A percentile compares a stretch with the other conserved stretches of the same genome.
Conservation (phyloP, 2,329 filamentous ascomycete genomes). For the Penicillium vulpinum region DNA sequence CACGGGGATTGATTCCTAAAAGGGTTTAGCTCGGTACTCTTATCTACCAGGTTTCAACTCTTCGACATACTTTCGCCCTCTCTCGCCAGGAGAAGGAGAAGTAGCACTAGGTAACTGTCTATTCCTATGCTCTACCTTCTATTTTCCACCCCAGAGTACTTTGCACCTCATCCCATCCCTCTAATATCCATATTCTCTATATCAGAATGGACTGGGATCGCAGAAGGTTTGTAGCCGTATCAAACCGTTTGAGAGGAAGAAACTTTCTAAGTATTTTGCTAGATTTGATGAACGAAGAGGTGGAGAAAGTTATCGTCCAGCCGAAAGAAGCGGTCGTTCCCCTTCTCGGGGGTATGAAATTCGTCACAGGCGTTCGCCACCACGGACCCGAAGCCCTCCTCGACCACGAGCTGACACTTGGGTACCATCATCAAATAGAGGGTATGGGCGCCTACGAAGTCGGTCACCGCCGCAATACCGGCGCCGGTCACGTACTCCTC, state of each 20-base stretch:
- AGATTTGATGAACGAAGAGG: slow-evolving; percentile 46
- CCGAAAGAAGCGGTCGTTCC: slow-evolving; percentile 32
- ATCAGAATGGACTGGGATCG: slow-evolving; percentile 43
- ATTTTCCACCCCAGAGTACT: not conserved
- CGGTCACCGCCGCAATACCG: slow-evolving; percentile 44
- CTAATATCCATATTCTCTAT: not conserved
- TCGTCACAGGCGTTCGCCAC: slow-evolving; percentile 38
- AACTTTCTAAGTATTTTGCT: slow-evolving; percentile 12
- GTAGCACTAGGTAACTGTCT: not conserved
- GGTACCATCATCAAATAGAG: slow-evolving; percentile 39
- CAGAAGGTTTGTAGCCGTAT: slow-evolving; percentile 40
- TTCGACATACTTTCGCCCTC: not conserved
- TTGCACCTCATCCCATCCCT: not conserved
- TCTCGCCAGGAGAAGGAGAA: not conserved
- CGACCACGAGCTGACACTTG: slow-evolving; percentile 44
- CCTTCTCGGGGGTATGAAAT: slow-evolving; percentile 37
- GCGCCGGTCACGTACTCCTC: slow-evolving; percentile 46
- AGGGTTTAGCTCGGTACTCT: not conserved
- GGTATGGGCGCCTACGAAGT: slow-evolving; percentile 41
- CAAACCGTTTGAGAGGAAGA: not conserved
- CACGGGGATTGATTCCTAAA: not conserved
- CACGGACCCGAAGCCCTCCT: slow-evolving; percentile 41
- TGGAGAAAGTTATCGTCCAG: slow-evolving; percentile 47
- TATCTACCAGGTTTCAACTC: not conserved
- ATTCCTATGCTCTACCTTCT: not conserved